Evolutionary conservation across 2,329 filamentous ascomycete species (phyloP), one percentile per base, ranked within the genome.

Genomic region (Neopestalotiopsis rosae): DNA sequence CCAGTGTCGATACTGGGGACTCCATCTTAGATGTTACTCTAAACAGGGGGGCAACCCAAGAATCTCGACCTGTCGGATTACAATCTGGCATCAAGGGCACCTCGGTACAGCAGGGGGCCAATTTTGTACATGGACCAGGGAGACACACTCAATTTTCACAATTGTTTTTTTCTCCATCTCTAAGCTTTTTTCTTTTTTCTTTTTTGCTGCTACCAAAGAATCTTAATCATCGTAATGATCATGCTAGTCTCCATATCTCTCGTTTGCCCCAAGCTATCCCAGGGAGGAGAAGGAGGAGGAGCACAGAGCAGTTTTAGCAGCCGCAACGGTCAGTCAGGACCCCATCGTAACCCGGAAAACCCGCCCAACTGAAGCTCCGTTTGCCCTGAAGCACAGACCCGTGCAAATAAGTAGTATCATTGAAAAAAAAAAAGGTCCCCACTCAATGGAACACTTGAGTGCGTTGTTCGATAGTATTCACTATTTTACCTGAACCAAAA

Each of bases 21-120:
- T 67, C 65, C 65, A 67, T 67, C 56, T 59, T 13, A 42, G 30
- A 67, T 67, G 56, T 42, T 20, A 67, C 65, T 32, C 38, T n/a
- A 61, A 34, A 56, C 52, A 45, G 65, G 65, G 64, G 17, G 7
- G 20, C 13, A 17, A 34, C 56, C 24, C 30, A 34, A 52, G 34
- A 34, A 45, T 42, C 34, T 24, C 49, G 62, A 66, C 52, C 49
- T 66, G 63, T 57, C 49, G 63, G 63, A 32, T 56, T 49, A 24
- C 34, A 38, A 38, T 57, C 63, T 57, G 24, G 42, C 34, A 45
- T 45, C 62, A 28, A 45, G 45, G 52, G 30, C 63, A 20, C 62
- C 63, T 34, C 40, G 32, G 52, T 56, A 56, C 34, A 30, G 52
- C 65, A 14, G n/a, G 52, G 34, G 65, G 20, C 58, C 42, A 49